Base-by-base conservation (phyloP, 139 green algal species). In the Micromonas commoda region DNA sequence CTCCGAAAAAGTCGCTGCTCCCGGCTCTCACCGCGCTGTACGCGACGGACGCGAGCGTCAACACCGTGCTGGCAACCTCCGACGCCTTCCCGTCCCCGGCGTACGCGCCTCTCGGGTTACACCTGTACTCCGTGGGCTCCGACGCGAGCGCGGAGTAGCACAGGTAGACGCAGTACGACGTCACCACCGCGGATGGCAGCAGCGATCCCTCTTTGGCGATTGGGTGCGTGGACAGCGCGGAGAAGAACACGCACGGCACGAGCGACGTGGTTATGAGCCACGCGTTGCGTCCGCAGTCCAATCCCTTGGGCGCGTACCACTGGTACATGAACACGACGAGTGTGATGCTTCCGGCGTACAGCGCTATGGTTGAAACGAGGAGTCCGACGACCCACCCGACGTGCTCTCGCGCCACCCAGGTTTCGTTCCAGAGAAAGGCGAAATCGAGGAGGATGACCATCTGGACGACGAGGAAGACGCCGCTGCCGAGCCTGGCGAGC, bases 401-500 rank as follows among this genome's bases (percentile, higher is more conserved):
- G 71, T 97, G 91, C 19, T 97, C 86, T 76, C 94, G 71, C 9
- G 83, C 84, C 53, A 95, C 93, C 94, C 95, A 98, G 4, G 83
- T 79, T 35, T 96, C 93, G 82, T 98, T 97, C 89, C 89, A 93
- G n/a, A 71, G 71, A 80, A 93, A 85, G 3, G 91, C 87, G 76
- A 97, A 93, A 84, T 99, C 95, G 35, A 98, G 81, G 54, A 97
- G 86, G 64, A 97, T 96, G 66, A 98, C 70, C 81, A 97, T 92
- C 84, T 99, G 95, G 28, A 98, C 89, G 64, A 96, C 64, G 13
- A 99, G 85, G 87, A 98, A 99, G 23, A 93, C 5, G 13, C 87
- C 93, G 32, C 88, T 94, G 3, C 90, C 95, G 57, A 97, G 65
- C 28, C 92, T 85, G 0, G 95, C 93, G 16, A 94, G 29, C 83